phyloP scores from a whole-genome alignment of 257 asterid species.

The Solanum commersonii region DNA sequence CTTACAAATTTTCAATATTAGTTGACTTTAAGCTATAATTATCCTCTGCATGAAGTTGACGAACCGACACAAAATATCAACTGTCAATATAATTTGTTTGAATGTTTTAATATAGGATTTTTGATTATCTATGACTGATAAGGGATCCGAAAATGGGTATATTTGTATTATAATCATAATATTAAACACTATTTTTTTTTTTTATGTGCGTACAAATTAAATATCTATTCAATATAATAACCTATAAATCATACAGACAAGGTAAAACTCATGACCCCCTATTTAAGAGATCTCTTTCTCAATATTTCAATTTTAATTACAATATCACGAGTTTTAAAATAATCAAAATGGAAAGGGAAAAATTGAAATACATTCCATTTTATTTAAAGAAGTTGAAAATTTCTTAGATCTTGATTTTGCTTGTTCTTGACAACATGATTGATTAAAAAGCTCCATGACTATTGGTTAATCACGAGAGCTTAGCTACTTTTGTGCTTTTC shows the following conservation, averaged over 20 bases:
- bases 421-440: background rate
- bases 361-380: background rate
- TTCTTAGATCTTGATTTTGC: background rate
- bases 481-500: background rate
- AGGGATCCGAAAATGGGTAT: background rate
- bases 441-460: background rate
- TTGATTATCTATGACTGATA: background rate
- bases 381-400: background rate
- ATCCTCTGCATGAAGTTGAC: background rate
- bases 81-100: background rate
- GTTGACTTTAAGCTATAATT: background rate
- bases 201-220: no score
- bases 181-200: background rate
- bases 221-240: background rate
- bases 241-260: no score
- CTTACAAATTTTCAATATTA: background rate
- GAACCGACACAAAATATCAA: background rate
- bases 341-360: background rate
- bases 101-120: background rate
- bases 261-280: fast-evolving
- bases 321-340: background rate
- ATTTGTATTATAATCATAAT: background rate
- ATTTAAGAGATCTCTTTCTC: no score
- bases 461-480: background rate
- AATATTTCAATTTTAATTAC: no score